phyloP scores from a whole-genome alignment of 2,329 filamentous ascomycete species.

The Aspergillus sp. region DNA sequence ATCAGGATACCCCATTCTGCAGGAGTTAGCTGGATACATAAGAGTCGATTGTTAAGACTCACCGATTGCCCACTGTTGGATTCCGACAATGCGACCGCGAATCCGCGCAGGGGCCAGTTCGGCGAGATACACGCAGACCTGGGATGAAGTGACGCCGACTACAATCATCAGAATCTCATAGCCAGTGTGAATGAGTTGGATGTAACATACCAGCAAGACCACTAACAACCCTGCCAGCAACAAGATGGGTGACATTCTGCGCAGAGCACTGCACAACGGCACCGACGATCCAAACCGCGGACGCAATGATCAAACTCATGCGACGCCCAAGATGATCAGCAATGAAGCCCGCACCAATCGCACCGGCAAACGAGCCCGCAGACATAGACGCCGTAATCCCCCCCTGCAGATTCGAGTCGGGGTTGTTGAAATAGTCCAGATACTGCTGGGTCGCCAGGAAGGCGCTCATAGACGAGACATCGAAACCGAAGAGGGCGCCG shows the following conservation, averaged over 20 bases:
- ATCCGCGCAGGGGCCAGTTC: constrained; percentile 45
- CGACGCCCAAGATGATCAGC: constrained; percentile 41
- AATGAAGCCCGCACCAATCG: constrained; percentile 42
- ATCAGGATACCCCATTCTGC: constrained; percentile 33
- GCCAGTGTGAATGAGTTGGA: too few relatives aligned
- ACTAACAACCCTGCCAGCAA: constrained; percentile 52
- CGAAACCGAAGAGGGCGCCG: constrained; percentile 59
- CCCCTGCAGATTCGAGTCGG: constrained; percentile 36
- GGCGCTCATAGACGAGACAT: constrained; percentile 49
- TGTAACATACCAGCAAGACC: constrained; percentile 27
- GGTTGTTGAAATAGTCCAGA: constrained; percentile 56
- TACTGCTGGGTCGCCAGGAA: constrained; percentile 54
- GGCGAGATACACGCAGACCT: constrained; percentile 46
- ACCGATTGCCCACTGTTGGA: constrained; percentile 46
- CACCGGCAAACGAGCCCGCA: constrained; percentile 67
- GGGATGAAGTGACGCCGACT: constrained; percentile 46
- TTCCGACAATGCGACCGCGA: constrained; percentile 44
- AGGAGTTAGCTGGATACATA: not conserved
- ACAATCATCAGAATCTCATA: not conserved
- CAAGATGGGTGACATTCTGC: constrained; percentile 36
- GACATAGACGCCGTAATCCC: constrained; percentile 70
- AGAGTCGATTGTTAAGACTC: not conserved
- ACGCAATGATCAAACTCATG: constrained; percentile 41
- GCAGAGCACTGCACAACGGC: constrained; percentile 32
- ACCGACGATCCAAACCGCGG: constrained; percentile 35